A percentile compares a stretch with the other conserved stretches of the same genome.
Evolutionary conservation across 805 yeast genomes (phyloP).

Genomic region (Candida ovalis): DNA sequence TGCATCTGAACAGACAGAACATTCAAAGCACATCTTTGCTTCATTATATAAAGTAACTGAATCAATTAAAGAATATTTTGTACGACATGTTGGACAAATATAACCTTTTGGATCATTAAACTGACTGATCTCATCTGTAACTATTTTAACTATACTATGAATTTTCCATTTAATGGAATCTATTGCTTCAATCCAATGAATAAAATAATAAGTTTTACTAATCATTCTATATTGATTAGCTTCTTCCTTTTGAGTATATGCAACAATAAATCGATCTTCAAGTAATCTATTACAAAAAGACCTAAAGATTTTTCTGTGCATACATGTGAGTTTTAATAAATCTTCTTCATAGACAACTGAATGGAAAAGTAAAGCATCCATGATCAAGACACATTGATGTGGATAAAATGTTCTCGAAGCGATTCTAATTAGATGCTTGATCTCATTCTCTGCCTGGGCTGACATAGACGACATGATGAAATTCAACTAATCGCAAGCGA

Average conservation of each 20-base stretch:
- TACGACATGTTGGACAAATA: constrained; percentile 80
- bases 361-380: constrained; percentile 86
- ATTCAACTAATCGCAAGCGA: background rate
- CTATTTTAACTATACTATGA: constrained; percentile 72
- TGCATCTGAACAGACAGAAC: constrained; percentile 76
- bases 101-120: constrained; percentile 93
- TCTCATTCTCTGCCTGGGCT: constrained; percentile 17
- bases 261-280: constrained; percentile 76
- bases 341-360: constrained; percentile 93
- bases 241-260: constrained; percentile 69
- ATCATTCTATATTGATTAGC: constrained; percentile 62
- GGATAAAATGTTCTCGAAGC: constrained; percentile 87
- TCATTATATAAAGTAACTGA: constrained; percentile 79
- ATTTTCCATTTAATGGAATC: constrained; percentile 97
- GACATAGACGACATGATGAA: constrained; percentile 11
- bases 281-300: constrained; percentile 74
- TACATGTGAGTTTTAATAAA: constrained; percentile 71
- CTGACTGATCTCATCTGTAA: constrained; percentile 79
- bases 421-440: constrained; percentile 53
- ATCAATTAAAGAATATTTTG: constrained; percentile 80
- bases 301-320: constrained; percentile 83
- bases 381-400: constrained; percentile 71
- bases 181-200: constrained; percentile 88
- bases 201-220: constrained; percentile 72
- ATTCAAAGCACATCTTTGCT: constrained; percentile 75